Evolutionary conservation across 73 alveolate species (phyloP), one percentile per base, ranked within the genome.

Genomic region (Paramecium primaurelia): DNA sequence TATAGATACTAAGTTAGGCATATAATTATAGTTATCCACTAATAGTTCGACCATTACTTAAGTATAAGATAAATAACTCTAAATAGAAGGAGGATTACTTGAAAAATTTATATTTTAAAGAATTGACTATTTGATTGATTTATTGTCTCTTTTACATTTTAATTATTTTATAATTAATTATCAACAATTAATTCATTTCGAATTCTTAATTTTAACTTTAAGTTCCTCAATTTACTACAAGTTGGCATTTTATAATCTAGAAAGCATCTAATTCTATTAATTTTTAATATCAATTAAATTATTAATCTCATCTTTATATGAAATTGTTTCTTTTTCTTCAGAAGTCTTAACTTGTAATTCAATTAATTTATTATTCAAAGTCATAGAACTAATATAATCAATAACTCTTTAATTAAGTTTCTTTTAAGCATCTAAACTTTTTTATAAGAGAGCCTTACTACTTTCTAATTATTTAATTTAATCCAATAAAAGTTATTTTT

Each of bases 41-140:
- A 12, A 64, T 64, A 64, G 16, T 28, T 64, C 32, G 84, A 28
- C 47, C 28, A 64, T 28, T 64, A 28, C 28, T 64, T 64, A 12
- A 64, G 84, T 28, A 64, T 32, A 42, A 64, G 84, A 64, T 64
- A 64, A 34, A 64, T 64, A 64, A 64, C 84, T 64, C 84, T 64
- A 64, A 28, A 64, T 64, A 64, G 42, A 64, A 64, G 47, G 16
- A 64, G 84, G 47, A 64, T 64, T 64, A 64, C 84, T 64, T 64
- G 84, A 64, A 64, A 34, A 64, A 64, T 64, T 64, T 64, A 64
- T 64, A 49, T 14, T 49, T 49, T 49, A 49, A 49, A 49, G 60
- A 16, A 49, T 49, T 49, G 60, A 49, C 60, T 7, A 64, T 30
- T 49, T 49, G 60, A 49, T 49, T 49, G 60, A 49, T 49, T 64